Base-by-base conservation (phyloP, 129 eudicot genomes). In the Flaveria ramosissima region DNA sequence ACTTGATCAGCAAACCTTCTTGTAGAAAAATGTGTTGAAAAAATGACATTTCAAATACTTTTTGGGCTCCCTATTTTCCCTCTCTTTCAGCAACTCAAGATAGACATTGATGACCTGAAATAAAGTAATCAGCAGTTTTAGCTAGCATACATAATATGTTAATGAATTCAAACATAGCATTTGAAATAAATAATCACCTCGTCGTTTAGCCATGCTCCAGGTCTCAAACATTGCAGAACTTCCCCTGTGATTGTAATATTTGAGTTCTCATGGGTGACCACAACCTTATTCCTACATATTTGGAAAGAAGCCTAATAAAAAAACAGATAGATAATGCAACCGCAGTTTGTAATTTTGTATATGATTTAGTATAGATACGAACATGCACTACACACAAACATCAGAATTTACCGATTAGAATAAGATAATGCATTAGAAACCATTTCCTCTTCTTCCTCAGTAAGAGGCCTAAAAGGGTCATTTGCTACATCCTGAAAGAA, bases 1-100 rank as follows among this genome's bases (percentile, higher is more conserved):
- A 55, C 70, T 20, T 43, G 68, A 42, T 42, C 39, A 77, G 78
- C 89, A 17, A 70, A 94, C 99, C 99, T 94, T 94, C 83, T 91
- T 91, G 85, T 94, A 91, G 68, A 94, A 94, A 79, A 94, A 94
- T 14, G 99, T 91, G 87, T 86, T 94, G 60, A 91, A 89, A 88
- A 94, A 94, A 85, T 94, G 99, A 56, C 97, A 94, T 73, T 89
- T 91, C 80, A 94, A 77, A 70, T 79, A 94, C 78, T 84, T 88
- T 62, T 91, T 56, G 26, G 99, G 96, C 78, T 89, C 89, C 78
- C 94, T 94, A 42, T 64, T 88, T 85, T 94, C 99, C 88, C 99
- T 89, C 77, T 91, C 99, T 81, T 91, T 94, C 75, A 94, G 77
- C 73, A 94, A 79, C 79, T 89, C 99, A 20, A 91, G 87, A 78